Percentiles rank a stretch among this genome's conserved stretches.
These are phyloP conservation scores for Phytophthora ohioensis DNA, from an alignment of 352 stramenopile genomes.

Conservation along the genomic window DNA sequence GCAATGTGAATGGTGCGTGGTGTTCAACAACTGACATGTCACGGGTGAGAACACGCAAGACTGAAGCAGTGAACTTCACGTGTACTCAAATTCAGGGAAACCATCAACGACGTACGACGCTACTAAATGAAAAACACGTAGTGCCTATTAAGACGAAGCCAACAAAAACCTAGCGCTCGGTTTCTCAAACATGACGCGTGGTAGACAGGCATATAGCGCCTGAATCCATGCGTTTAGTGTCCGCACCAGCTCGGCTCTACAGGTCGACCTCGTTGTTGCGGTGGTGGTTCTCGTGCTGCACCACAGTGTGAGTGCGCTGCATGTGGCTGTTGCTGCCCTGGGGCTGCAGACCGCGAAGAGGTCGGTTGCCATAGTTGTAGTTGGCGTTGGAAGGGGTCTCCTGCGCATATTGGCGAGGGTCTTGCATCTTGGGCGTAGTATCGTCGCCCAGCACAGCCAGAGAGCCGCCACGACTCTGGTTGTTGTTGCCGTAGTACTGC, in stretches of 20 bases:
- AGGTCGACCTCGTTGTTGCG: conserved; percentile 62
- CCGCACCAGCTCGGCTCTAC: conserved; percentile 26
- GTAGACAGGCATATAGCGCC: conserved; percentile 18
- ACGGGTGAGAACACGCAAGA: conserved; percentile 7
- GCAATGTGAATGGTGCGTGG: background rate
- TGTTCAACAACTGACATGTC: background rate
- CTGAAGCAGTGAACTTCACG: conserved; percentile 17
- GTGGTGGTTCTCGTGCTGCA: conserved; percentile 37
- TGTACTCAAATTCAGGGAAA: conserved; percentile 22
- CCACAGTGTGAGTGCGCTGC: conserved; percentile 36
- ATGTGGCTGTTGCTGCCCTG: conserved; percentile 31
- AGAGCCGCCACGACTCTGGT: conserved; percentile 41
- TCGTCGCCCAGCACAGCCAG: conserved; percentile 52
- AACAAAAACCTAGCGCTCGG: conserved; percentile 40
- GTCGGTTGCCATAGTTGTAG: conserved; percentile 29
- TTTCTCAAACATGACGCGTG: conserved; percentile 32
- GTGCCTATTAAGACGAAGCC: conserved; percentile 40
- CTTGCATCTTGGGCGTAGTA: conserved; percentile 37
- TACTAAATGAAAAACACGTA: conserved; percentile 37
- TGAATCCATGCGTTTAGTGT: conserved; percentile 18
- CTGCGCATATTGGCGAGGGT: conserved; percentile 37
- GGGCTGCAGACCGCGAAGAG: conserved; percentile 33
- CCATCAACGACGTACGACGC: conserved; percentile 4
- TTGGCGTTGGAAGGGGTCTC: conserved; percentile 40
- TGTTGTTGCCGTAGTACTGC: conserved; percentile 45